These are phyloP conservation scores for Nicotiana rustica DNA, from an alignment of 305 asterid genomes.

Conservation along the genomic window DNA sequence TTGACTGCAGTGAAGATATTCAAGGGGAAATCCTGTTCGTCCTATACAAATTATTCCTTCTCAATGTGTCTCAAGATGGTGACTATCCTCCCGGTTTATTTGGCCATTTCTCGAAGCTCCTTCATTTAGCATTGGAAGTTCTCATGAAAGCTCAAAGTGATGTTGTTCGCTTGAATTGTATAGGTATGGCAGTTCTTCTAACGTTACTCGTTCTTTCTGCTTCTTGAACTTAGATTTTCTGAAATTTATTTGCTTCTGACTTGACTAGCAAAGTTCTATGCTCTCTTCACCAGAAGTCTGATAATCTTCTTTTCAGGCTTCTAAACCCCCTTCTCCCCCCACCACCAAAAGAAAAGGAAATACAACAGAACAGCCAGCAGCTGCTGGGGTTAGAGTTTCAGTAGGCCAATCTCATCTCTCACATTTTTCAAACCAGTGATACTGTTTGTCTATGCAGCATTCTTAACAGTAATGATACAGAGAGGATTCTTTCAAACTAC, in stretches of 20 bases:
- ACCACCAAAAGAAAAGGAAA: neutral
- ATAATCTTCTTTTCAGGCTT: slow-evolving; percentile 27
- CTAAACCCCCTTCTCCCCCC: slow-evolving; percentile 4
- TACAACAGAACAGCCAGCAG: neutral
- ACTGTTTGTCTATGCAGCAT: slow-evolving; percentile 59
- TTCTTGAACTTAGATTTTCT: slow-evolving; percentile 16
- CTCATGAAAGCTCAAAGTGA: slow-evolving; percentile 91
- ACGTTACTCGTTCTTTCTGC: slow-evolving; percentile 29
- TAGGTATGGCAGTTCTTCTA: slow-evolving; percentile 60
- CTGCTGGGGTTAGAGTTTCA: slow-evolving; percentile 23
- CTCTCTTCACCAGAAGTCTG: slow-evolving; percentile 26
- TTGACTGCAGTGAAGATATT: slow-evolving; percentile 74
- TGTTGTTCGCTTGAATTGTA: slow-evolving; percentile 84
- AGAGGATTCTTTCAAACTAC: slow-evolving; percentile 76
- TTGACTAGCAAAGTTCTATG: slow-evolving; percentile 24
- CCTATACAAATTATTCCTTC: slow-evolving; percentile 68
- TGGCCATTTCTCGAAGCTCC: slow-evolving; percentile 67
- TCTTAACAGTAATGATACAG: slow-evolving; percentile 81
- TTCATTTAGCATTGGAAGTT: slow-evolving; percentile 67
- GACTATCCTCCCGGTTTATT: slow-evolving; percentile 54
- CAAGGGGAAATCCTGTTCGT: slow-evolving; percentile 95
- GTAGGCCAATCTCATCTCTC: slow-evolving; percentile 13
- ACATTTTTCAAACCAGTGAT: slow-evolving; percentile 21
- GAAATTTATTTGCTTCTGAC: slow-evolving; percentile 20
- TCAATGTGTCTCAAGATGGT: slow-evolving; percentile 57